Conservation (phyloP, 2,329 filamentous ascomycete species). For the Beauveria sp. region DNA sequence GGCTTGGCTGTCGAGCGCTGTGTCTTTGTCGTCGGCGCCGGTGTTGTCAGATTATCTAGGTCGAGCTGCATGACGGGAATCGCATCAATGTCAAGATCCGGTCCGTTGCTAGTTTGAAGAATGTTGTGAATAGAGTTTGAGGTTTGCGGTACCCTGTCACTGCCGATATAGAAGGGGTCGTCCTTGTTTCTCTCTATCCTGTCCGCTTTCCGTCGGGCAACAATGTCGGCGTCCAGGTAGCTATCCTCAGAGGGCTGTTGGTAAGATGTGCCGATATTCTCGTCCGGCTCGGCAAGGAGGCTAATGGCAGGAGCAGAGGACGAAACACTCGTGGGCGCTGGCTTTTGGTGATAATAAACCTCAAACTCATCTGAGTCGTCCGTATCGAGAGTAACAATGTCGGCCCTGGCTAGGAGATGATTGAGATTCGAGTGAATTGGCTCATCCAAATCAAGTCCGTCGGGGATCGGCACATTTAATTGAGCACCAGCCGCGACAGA, state of each 20-base stretch:
- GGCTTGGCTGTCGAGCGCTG: constrained; percentile 32
- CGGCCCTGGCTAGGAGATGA: constrained; percentile 54
- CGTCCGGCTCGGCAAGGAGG: constrained; percentile 42
- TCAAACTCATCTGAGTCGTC: constrained; percentile 61
- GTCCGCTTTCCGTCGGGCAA: constrained; percentile 68
- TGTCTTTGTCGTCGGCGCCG: constrained; percentile 22
- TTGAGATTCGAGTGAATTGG: constrained; percentile 72
- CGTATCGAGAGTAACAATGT: constrained; percentile 39
- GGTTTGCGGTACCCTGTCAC: constrained; percentile 47
- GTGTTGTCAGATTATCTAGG: constrained; percentile 46
- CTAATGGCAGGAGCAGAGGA: constrained; percentile 47
- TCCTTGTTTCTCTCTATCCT: constrained; percentile 77
- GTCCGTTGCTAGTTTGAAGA: constrained; percentile 61
- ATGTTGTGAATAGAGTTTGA: constrained; percentile 77
- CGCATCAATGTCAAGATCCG: constrained; percentile 80
- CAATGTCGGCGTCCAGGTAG: constrained; percentile 64
- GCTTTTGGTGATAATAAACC: constrained; percentile 53
- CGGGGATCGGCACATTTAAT: constrained; percentile 73
- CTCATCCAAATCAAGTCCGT: constrained; percentile 68
- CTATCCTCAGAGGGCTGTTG: constrained; percentile 54
- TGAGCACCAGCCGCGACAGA: constrained; percentile 81
- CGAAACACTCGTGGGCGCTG: constrained; percentile 42
- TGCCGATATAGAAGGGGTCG: constrained; percentile 87
- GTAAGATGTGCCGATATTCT: constrained; percentile 46
- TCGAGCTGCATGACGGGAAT: constrained; percentile 95